Conservation (phyloP, 192 early-diverging fungal genomes). For the Linnemannia zychae region DNA sequence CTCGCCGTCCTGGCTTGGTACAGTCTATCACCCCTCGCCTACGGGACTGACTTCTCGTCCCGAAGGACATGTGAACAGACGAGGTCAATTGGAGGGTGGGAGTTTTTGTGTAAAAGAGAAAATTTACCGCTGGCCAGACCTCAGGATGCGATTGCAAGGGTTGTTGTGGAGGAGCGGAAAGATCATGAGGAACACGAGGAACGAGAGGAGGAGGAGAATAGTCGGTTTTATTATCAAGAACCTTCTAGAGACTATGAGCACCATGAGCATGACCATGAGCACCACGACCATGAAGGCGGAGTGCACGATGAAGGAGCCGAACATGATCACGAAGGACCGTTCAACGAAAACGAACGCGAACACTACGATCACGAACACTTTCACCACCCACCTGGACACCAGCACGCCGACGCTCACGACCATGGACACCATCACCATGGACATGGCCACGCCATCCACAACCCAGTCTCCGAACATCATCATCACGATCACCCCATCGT, state of each 20-base stretch:
- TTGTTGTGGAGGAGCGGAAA: conserved; percentile 10
- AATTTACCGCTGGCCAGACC: conserved; percentile 19
- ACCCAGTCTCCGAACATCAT: neutral
- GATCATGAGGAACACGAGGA: conserved; percentile 18
- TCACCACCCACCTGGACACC: conserved; percentile 16
- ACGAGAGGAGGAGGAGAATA: conserved; percentile 1
- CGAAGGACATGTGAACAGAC: conserved; percentile 13
- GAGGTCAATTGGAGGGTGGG: conserved; percentile 28
- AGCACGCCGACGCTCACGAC: neutral
- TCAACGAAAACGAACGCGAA: conserved; percentile 14
- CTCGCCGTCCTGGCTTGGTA: conserved; percentile 6
- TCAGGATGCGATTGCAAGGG: conserved; percentile 21
- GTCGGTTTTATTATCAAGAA: conserved; percentile 5
- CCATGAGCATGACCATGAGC: neutral
- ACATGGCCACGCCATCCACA: conserved; percentile 5
- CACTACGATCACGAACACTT: conserved; percentile 43
- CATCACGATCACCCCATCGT: neutral
- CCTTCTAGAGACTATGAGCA: neutral
- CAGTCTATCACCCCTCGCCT: conserved; percentile 24
- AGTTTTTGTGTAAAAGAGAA: conserved; percentile 31
- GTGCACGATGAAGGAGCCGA: neutral
- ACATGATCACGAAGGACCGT: conserved; percentile 22
- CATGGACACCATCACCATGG: conserved; percentile 1
- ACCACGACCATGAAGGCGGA: neutral
- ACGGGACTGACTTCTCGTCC: conserved; percentile 25